A percentile compares a stretch with the other conserved stretches of the same genome.
phyloP scores from a whole-genome alignment of 352 stramenopile genomes.

The Plasmopara halstedii region DNA sequence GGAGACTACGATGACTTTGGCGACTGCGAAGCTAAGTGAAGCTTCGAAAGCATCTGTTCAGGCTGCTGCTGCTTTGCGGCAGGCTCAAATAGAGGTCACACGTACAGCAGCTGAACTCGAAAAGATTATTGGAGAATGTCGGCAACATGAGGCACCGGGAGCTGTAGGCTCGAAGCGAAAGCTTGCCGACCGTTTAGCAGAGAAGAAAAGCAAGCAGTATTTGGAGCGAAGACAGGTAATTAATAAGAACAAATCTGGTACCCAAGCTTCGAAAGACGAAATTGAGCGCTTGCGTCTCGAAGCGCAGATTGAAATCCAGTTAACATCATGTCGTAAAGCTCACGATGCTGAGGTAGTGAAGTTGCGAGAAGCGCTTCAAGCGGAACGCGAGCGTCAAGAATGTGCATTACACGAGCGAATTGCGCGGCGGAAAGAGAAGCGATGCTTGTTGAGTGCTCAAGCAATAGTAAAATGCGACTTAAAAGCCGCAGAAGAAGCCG shows the following conservation, averaged over 20 bases:
- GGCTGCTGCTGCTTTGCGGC: constrained; percentile 32
- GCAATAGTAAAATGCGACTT: constrained; percentile 3
- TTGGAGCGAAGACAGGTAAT: constrained; percentile 6
- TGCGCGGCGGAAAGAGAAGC: constrained; percentile 39
- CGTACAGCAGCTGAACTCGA: constrained; percentile 52
- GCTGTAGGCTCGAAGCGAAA: constrained; percentile 45
- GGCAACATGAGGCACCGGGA: constrained; percentile 31
- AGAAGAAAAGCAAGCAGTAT: constrained; percentile 38
- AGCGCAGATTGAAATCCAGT: constrained; percentile 19
- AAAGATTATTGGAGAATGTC: constrained; percentile 35
- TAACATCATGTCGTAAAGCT: constrained; percentile 19
- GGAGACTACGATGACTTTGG: constrained; percentile 26
- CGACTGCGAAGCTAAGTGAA: constrained; percentile 24
- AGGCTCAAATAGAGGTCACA: constrained; percentile 44
- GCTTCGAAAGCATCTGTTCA: constrained; percentile 25
- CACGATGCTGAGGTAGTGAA: constrained; percentile 24
- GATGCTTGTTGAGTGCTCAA: constrained; percentile 5
- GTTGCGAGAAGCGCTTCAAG: constrained; percentile 20
- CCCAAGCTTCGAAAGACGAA: constrained; percentile 12
- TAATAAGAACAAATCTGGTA: neutral
- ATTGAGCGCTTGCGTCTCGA: constrained; percentile 16
- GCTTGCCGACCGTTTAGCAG: constrained; percentile 51
- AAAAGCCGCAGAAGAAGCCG: constrained; percentile 18
- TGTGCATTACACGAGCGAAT: constrained; percentile 45
- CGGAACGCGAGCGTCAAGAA: constrained; percentile 45